phyloP scores from a whole-genome alignment of 148 eudicot genomes.

The Tetragonia tetragonoides region DNA sequence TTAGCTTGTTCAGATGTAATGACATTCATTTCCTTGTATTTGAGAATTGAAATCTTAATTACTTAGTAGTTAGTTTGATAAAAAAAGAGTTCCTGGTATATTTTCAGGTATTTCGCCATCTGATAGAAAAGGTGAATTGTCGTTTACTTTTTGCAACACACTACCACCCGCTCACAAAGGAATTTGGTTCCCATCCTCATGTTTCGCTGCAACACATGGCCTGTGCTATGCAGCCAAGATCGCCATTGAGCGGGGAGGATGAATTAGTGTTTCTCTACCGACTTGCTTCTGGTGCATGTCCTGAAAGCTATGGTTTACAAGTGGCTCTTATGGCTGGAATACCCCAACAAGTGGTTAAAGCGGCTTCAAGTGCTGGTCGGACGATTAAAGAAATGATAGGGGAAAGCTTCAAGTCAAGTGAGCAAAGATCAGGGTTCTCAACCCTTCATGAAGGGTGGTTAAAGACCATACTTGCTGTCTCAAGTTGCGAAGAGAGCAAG shows the following conservation, averaged over 20 bases:
- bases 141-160: constrained; percentile 94
- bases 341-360: constrained; percentile 66
- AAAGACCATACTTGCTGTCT: constrained; percentile 44
- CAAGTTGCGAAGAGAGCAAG: constrained; percentile 29
- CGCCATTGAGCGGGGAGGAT: constrained; percentile 29
- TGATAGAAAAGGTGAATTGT: constrained; percentile 83
- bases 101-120: constrained; percentile 84
- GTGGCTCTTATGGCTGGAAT: constrained; percentile 95
- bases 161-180: constrained; percentile 95
- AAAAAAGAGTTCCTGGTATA: background rate
- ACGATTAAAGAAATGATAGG: constrained; percentile 67
- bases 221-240: constrained; percentile 51
- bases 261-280: constrained; percentile 78
- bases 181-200: constrained; percentile 83
- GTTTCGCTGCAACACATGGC: constrained; percentile 90
- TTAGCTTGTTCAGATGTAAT: background rate
- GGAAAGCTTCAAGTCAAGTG: constrained; percentile 74
- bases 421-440: constrained; percentile 78
- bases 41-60: background rate
- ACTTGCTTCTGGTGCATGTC: constrained; percentile 82
- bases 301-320: constrained; percentile 94
- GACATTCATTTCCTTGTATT: background rate
- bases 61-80: background rate
- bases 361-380: constrained; percentile 59
- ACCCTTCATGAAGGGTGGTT: constrained; percentile 84